Evolutionary conservation across 306 rosid species (phyloP), one percentile per base, ranked within the genome.

Genomic region (Psophocarpus tetragonolobus): DNA sequence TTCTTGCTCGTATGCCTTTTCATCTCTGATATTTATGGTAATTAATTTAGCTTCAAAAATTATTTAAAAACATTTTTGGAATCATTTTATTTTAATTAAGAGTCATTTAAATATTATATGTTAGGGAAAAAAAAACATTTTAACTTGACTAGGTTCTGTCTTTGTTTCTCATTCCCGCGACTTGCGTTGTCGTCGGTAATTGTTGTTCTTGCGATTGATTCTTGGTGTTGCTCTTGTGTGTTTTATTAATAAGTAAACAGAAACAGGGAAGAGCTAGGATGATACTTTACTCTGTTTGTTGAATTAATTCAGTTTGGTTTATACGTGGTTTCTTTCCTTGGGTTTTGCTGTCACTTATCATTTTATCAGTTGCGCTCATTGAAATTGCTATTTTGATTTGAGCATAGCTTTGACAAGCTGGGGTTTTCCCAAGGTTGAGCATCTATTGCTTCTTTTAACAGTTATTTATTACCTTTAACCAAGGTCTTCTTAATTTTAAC

Each of bases 21-120:
- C 0, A 4, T 89, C 60, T 38, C 92, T 15, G 96, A 92, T 38
- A 2, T 85, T 42, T 90, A 3, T 74, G 90, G 97, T 92, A 81
- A 21, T 21, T 36, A 32, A 4, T 18, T 20, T 12, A 8, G 9
- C 42, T 8, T 9, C n/a, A n/a, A n/a, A n/a, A n/a, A n/a, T n/a
- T n/a, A n/a, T n/a, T n/a, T n/a, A 41, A 33, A 7, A 33, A 33
- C 36, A 1, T 33, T 33, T 33, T 33, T 33, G 6, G 4, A 3
- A 33, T 33, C 4, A 3, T 33, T 0, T 42, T 42, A 41, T 41
- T 1, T 2, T 2, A 39, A n/a, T n/a, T n/a, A n/a, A 32, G 0
- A 3, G 5, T 10, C 41, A 6, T 6, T 8, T 32, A 32, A 32
- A 32, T 45, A 17, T n/a, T n/a, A n/a, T n/a, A n/a, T n/a, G n/a